Base-by-base conservation (phyloP, 305 asterid species). In the Rubia peregrina region DNA sequence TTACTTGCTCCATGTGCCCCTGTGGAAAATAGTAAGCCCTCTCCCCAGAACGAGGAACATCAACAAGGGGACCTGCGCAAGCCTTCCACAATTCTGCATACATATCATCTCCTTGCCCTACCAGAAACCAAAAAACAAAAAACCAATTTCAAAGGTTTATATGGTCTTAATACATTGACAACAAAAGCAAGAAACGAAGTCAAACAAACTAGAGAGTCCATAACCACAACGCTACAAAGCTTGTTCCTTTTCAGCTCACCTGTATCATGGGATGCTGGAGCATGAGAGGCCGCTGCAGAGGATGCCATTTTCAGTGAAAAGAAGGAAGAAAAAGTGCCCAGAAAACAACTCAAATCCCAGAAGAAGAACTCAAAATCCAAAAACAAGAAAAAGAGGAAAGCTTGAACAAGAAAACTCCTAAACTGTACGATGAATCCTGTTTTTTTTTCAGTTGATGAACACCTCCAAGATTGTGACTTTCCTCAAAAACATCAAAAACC, bases 1-100 rank as follows among this genome's bases (percentile, higher is more conserved):
- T 85, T 51, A 88, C 97, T 78, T 90, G 97, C 76, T 90, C 96
- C 83, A 90, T 81, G 76, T 89, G 97, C 73, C 97, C 97, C 73
- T 90, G 97, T 73, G 96, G 95, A 70, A 90, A 90, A 81, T 90
- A 90, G 82, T 82, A 90, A 77, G 84, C 92, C 75, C 89, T 76
- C 61, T 90, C 91, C 62, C 80, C 82, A 53, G 46, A 33, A 62
- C 83, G 73, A 73, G 91, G 96, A 78, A 91, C 77, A 79, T 89
- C 89, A 66, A 89, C 95, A 77, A 87, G 77, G 71, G 95, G 91
- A 24, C 97, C 97, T 9, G 97, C 97, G 79, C 97, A 91, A 40
- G 95, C 95, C 80, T 81, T 91, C 97, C 97, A 91, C 26, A 91
- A 81, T 74, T 84, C 92, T 64, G 74, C 72, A 71, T 86, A 86